phyloP scores from a whole-genome alignment of 2,329 filamentous ascomycete species.

The Cladosporium halotolerans region DNA sequence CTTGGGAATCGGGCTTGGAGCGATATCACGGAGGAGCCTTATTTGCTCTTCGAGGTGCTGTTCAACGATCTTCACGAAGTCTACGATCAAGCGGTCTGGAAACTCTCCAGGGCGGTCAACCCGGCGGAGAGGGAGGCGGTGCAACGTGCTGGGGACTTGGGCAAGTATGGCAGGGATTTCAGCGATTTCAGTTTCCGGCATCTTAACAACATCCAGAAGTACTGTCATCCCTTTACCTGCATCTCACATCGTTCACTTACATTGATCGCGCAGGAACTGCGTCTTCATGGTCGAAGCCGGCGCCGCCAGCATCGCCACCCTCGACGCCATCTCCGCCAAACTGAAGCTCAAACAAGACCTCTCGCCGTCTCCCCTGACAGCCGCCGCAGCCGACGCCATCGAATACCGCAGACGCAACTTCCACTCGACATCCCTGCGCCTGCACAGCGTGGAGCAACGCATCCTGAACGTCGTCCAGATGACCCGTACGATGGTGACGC shows the following conservation, averaged over 20 bases:
- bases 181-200: neutral
- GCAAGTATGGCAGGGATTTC: neutral
- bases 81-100: constrained; percentile 28
- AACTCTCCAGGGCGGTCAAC: constrained; percentile 27
- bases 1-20: neutral
- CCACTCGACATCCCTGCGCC: constrained; percentile 31
- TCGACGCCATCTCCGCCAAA: constrained; percentile 20
- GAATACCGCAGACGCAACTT: constrained; percentile 29
- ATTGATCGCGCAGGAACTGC: constrained; percentile 19
- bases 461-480: constrained; percentile 35
- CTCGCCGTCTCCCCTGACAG: constrained; percentile 5
- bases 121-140: constrained; percentile 22
- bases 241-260: neutral
- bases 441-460: constrained; percentile 32
- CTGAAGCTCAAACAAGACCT: constrained; percentile 15
- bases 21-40: constrained; percentile 28
- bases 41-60: constrained; percentile 27
- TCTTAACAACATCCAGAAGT: constrained; percentile 36
- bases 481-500: constrained; percentile 35
- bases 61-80: constrained; percentile 29
- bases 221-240: neutral
- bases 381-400: constrained; percentile 12
- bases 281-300: constrained; percentile 34
- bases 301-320: constrained; percentile 26
- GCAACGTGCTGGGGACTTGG: constrained; percentile 16